Conservation (phyloP, 768 basidiomycete species). For the Kwoniella dejecticola region DNA sequence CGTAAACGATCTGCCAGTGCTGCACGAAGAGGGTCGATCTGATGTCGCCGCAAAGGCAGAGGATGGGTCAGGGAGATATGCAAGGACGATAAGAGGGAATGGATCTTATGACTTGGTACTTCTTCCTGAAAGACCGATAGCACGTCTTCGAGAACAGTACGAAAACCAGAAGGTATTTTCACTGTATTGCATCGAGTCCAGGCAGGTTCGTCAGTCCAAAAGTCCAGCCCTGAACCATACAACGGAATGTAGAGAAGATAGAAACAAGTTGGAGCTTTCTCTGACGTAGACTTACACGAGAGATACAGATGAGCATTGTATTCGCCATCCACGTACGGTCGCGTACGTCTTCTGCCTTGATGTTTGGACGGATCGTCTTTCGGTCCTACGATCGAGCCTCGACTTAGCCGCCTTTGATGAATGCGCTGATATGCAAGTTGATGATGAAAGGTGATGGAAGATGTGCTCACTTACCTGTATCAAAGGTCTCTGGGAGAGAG, state of each 20-base stretch:
- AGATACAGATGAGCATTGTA: slow-evolving; percentile 79
- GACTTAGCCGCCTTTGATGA: no score
- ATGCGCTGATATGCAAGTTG: no score
- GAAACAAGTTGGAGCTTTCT: no score
- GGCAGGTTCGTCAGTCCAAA: no score
- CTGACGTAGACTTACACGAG: slow-evolving; percentile 61
- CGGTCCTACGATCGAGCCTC: slow-evolving; percentile 58
- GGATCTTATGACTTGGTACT: slow-evolving; percentile 7
- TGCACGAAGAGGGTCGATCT: slow-evolving; percentile 55
- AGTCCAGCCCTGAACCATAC: no score
- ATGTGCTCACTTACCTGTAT: slow-evolving; percentile 9
- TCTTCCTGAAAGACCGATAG: slow-evolving; percentile 1
- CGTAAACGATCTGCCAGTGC: slow-evolving; percentile 6
- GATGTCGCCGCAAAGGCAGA: slow-evolving; percentile 74
- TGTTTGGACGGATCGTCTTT: slow-evolving; percentile 75
- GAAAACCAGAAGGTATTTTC: slow-evolving; percentile 4
- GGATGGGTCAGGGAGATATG: slow-evolving; percentile 87
- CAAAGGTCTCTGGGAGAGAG: slow-evolving; percentile 18
- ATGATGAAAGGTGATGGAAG: no score
- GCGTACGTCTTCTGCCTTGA: slow-evolving; percentile 75
- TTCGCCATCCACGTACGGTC: slow-evolving; percentile 83
- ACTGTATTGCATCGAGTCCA: slow-evolving; percentile 3
- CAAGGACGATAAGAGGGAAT: slow-evolving; percentile 54
- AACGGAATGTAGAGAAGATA: no score
- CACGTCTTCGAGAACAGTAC: not conserved